A percentile compares a stretch with the other conserved stretches of the same genome.
phyloP scores from a whole-genome alignment of 495 filamentous ascomycete genomes.

The Talaromyces borbonicus region DNA sequence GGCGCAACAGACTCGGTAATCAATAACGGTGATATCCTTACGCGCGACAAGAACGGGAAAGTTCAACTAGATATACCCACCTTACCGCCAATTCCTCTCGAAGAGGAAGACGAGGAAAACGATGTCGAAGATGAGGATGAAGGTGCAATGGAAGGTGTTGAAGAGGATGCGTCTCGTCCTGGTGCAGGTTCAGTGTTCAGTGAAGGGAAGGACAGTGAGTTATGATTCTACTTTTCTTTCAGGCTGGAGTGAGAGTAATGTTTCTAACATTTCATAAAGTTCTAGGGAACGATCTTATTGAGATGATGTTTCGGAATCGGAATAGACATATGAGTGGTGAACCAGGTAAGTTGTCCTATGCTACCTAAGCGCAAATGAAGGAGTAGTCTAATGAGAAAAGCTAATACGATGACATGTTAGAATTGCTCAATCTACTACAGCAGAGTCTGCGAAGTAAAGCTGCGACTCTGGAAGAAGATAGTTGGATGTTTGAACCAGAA shows the following conservation, averaged over 20 bases:
- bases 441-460: slow-evolving; percentile 64
- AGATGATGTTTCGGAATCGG: slow-evolving; percentile 48
- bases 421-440: slow-evolving; percentile 61
- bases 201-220: slow-evolving; percentile 40
- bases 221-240: not conserved
- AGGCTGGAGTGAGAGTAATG: not conserved
- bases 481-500: slow-evolving; percentile 85
- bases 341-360: slow-evolving; percentile 36
- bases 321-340: slow-evolving; percentile 52
- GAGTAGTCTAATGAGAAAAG: slow-evolving; percentile 29
- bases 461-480: slow-evolving; percentile 66
- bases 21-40: slow-evolving; percentile 53
- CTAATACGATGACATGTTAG: slow-evolving; percentile 28
- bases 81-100: slow-evolving; percentile 35
- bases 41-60: slow-evolving; percentile 64
- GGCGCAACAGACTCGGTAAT: slow-evolving; percentile 35
- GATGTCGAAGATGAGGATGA: not conserved
- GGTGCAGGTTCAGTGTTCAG: slow-evolving; percentile 16
- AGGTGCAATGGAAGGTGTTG: slow-evolving; percentile 10
- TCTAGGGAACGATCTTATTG: slow-evolving; percentile 39
- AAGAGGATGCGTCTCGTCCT: slow-evolving; percentile 12
- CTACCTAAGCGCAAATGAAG: too few relatives aligned
- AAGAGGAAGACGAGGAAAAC: slow-evolving; percentile 46
- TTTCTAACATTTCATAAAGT: slow-evolving; percentile 20
- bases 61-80: slow-evolving; percentile 62